These are phyloP conservation scores for Isatis tinctoria DNA, from an alignment of 345 rosid genomes.

Conservation along the genomic window DNA sequence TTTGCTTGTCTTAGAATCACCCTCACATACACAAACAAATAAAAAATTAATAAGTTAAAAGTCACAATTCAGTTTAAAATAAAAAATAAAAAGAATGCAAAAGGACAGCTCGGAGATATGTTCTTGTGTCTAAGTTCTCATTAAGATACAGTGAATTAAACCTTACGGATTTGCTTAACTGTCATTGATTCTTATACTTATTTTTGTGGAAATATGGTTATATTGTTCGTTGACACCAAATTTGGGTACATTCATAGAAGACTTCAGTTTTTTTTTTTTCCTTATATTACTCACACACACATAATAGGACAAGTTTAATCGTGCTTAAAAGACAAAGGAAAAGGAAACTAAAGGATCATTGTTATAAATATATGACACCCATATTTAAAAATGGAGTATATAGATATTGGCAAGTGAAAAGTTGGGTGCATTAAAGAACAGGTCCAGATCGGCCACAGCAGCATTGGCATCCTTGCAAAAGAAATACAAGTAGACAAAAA, in stretches of 20 bases:
- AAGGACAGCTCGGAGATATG: conserved; percentile 22
- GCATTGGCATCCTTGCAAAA: too few species aligned
- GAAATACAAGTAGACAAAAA: too few species aligned
- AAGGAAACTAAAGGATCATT: too few species aligned
- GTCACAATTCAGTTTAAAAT: neutral
- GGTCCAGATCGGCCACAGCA: too few species aligned
- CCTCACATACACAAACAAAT: conserved; percentile 6
- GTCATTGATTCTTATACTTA: neutral
- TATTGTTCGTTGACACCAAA: neutral
- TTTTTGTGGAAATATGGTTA: neutral
- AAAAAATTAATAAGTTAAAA: neutral
- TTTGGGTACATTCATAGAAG: neutral
- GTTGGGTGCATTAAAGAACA: too few species aligned
- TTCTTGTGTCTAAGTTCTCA: conserved; percentile 8
- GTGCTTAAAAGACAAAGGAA: too few species aligned
- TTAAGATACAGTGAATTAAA: conserved; percentile 25
- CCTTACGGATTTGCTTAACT: conserved; percentile 20
- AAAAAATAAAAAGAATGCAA: neutral
- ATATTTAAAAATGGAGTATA: too few species aligned
- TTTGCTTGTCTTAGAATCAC: conserved; percentile 27
- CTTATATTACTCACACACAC: too few species aligned
- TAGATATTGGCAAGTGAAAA: too few species aligned
- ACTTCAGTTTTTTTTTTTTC: too few species aligned
- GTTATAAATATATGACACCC: too few species aligned
- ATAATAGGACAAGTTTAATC: too few species aligned